A percentile compares a stretch with the other conserved stretches of the same genome.
Conservation (phyloP, 1,284 basidiomycete genomes). For the Ceratobasidium sp. region DNA sequence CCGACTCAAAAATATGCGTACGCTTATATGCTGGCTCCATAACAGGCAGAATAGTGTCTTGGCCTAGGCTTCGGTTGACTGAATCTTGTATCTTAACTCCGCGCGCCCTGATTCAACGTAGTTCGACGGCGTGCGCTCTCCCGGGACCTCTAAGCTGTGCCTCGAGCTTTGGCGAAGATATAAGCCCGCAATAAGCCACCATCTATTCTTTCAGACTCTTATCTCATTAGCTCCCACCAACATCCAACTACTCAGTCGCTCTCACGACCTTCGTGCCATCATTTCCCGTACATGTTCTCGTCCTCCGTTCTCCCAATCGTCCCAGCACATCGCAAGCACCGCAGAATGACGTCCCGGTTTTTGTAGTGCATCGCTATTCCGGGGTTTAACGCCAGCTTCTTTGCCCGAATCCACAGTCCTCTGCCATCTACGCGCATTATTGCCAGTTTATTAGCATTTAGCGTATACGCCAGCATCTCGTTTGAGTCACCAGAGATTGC, state of each 20-base stretch:
- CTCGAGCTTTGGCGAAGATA: not conserved
- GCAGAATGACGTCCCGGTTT: slow-evolving; percentile 64
- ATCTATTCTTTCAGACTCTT: not conserved
- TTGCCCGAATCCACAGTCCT: slow-evolving; percentile 60
- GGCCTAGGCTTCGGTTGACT: not conserved
- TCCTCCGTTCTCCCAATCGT: slow-evolving; percentile 69
- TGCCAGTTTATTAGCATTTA: slow-evolving; percentile 14
- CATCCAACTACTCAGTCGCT: slow-evolving; percentile 20
- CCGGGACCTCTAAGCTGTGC: slow-evolving; percentile 6
- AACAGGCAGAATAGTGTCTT: not conserved
- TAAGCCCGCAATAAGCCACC: not conserved
- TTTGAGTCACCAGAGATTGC: slow-evolving; percentile 1
- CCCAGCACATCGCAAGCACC: slow-evolving; percentile 69
- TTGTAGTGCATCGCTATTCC: slow-evolving; percentile 61
- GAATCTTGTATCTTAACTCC: not conserved
- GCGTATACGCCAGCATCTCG: not conserved
- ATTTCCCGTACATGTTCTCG: slow-evolving; percentile 29
- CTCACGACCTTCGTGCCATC: slow-evolving; percentile 38
- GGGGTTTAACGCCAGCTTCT: slow-evolving; percentile 56
- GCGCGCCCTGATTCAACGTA: not conserved
- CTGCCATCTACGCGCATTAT: slow-evolving; percentile 51
- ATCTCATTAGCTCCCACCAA: slow-evolving; percentile 9
- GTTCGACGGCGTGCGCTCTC: not conserved
- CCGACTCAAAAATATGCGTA: not conserved
- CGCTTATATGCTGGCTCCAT: not conserved